Evolutionary conservation across 257 asterid genomes (phyloP), one percentile per base, ranked within the genome.

Genomic region (Solanum corneliomulleri): DNA sequence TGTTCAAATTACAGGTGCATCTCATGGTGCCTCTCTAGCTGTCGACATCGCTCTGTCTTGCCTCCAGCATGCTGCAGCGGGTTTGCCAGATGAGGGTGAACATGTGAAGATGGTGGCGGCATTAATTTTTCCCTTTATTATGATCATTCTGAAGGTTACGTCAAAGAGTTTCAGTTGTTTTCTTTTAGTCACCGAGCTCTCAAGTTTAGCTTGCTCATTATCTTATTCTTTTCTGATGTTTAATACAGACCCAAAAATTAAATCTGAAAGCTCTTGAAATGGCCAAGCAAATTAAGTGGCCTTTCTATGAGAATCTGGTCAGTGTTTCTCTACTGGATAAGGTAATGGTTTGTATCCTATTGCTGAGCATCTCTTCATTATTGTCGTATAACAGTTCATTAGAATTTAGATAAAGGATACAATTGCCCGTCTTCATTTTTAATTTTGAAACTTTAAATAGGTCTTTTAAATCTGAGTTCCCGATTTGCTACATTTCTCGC

Each of bases 251-350:
- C 71, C 92, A 89, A 85, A 91, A 89, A 85, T 83, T 92, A 78
- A 95, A 94, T 91, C 85, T 93, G 94, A 93, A 95, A 92, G 97
- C 96, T 56, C 87, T 97, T 95, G 94, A 93, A 88, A 86, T 95
- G 58, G 96, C 95, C 85, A 94, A 90, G 89, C 94, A 91, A 87
- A 71, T 95, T 81, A 93, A 92, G 75, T 97, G 99, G 96, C 94
- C 99, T 82, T 91, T 93, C 82, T 97, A 89, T 87, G 91, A 87
- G 90, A 94, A 92, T 88, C 91, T 95, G 47, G 89, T 87, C 45
- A 44, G 86, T 83, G 88, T 88, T 88, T 90, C 98, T 49, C 86
- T 31, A 68, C 45, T 86, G 9, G 93, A 90, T 86, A 92, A 94
- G 98, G 99, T 95, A 88, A 86, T 45, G 42, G 20, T 62, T 85